Base-by-base conservation (phyloP, 129 eudicot species). In the Silybum marianum region DNA sequence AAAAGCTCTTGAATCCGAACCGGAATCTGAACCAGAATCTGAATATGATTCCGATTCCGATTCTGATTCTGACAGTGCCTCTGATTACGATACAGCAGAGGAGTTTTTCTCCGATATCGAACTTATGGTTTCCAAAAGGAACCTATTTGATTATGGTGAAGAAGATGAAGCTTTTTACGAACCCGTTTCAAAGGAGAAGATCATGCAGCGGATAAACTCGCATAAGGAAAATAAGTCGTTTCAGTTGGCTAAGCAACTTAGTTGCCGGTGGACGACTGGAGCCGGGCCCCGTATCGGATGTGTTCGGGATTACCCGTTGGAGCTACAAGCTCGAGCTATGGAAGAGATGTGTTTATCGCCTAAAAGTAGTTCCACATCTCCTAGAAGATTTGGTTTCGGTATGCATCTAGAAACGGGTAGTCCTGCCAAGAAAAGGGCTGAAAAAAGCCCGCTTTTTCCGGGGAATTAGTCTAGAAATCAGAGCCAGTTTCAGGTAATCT, bases 221-320 rank as follows among this genome's bases (percentile, higher is more conserved):
- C 98, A 89, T 58, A 93, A 86, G 81, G 91, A 83, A 75, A 84
- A 83, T 85, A 87, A 69, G 28, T 91, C 96, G 3, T 89, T 88
- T 77, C 92, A 88, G 77, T 78, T 93, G 80, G 97, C 90, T 22
- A 75, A 89, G 18, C 96, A 88, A 24, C 74, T 89, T 73, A 83
- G 86, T 34, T 89, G 93, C 51, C 84, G 42, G 79, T 93, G 98
- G 98, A 89, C 93, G 9, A 91, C 96, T 1, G 98, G 98, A 54
- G 98, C 94, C 0, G 98, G 98, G 25, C 92, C 98, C 22, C 83
- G 98, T 28, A 93, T 93, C 11, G 98, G 98, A 68, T 93, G 96
- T 65, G 82, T 93, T 84, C 87, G 96, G 83, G 98, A 93, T 77
- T 93, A 91, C 80, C 98, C 98, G 0, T 73, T 86, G 26, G 92